These are phyloP conservation scores for Globisporangium acanthophoron DNA, from an alignment of 352 stramenopile species.

Conservation along the genomic window DNA sequence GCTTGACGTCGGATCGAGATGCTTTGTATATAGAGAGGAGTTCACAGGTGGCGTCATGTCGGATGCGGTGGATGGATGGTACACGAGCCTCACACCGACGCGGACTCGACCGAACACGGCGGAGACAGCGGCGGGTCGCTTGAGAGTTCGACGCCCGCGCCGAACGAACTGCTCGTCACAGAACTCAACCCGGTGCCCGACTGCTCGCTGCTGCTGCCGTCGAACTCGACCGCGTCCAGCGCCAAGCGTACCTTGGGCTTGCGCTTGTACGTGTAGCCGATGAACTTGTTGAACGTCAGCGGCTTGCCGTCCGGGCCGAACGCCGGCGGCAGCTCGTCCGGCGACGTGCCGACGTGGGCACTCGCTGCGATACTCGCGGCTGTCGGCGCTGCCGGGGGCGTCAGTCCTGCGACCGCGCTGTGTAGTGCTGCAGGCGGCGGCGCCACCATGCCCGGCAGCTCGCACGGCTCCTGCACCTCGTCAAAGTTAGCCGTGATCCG, in stretches of 20 bases:
- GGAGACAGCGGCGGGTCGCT: not conserved
- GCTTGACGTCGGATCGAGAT: too few relatives aligned
- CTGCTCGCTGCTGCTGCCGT: slow-evolving; percentile 10
- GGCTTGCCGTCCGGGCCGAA: slow-evolving; percentile 72
- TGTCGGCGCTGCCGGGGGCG: slow-evolving; percentile 2
- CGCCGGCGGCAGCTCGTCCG: slow-evolving; percentile 25
- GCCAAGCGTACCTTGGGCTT: slow-evolving; percentile 79
- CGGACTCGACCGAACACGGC: not conserved
- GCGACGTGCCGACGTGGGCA: slow-evolving; percentile 1
- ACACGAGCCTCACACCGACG: not conserved
- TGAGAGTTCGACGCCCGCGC: too few relatives aligned
- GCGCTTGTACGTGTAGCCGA: slow-evolving; percentile 90
- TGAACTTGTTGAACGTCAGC: slow-evolving; percentile 90
- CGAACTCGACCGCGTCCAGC: slow-evolving; percentile 71
- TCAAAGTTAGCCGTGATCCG: slow-evolving; percentile 94
- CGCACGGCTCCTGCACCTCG: slow-evolving; percentile 87
- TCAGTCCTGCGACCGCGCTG: too few relatives aligned
- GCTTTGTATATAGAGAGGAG: too few relatives aligned
- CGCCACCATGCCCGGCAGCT: slow-evolving; percentile 17
- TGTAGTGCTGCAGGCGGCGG: too few relatives aligned
- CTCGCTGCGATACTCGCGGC: slow-evolving; percentile 13
- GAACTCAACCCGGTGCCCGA: not conserved
- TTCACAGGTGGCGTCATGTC: too few relatives aligned
- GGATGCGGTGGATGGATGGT: not conserved
- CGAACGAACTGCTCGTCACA: too few relatives aligned